Percentiles rank a stretch among this genome's conserved stretches.
These are phyloP conservation scores for Fusarium scirpi DNA, from an alignment of 2,329 filamentous ascomycete genomes.

Conservation along the genomic window DNA sequence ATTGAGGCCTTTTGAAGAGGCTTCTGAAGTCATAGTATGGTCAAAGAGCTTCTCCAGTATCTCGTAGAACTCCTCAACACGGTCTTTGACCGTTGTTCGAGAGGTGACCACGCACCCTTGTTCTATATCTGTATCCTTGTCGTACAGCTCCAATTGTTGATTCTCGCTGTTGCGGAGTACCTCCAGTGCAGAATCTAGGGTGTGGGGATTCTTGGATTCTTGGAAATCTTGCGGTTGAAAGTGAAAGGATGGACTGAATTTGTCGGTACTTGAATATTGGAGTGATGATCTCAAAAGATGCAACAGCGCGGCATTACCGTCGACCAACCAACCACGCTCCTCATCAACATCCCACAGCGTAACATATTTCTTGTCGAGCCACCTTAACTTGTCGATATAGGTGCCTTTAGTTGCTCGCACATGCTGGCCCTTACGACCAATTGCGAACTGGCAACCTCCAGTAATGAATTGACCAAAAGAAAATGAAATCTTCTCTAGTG, in stretches of 20 bases:
- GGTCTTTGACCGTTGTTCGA: neutral
- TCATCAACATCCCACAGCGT: neutral
- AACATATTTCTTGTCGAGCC: neutral
- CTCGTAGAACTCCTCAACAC: neutral
- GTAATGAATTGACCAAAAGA: neutral
- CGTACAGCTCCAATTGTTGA: neutral
- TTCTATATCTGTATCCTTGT: neutral
- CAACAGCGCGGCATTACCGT: neutral
- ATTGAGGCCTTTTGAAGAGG: fast-evolving
- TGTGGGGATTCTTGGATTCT: neutral
- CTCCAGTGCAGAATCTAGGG: fast-evolving
- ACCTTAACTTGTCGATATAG: neutral
- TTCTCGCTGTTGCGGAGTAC: neutral
- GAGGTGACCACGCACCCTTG: fast-evolving
- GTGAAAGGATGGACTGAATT: neutral
- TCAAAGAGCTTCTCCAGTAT: neutral
- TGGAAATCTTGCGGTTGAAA: fast-evolving
- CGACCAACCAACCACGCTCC: neutral
- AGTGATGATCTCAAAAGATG: neutral
- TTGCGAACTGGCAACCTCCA: neutral
- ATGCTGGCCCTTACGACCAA: neutral
- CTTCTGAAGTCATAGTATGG: neutral
- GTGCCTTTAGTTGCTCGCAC: neutral
- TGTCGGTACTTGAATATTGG: neutral
- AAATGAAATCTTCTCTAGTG: neutral